phyloP scores from a whole-genome alignment of 495 filamentous ascomycete genomes.

The Lasiosphaeris hirsuta region DNA sequence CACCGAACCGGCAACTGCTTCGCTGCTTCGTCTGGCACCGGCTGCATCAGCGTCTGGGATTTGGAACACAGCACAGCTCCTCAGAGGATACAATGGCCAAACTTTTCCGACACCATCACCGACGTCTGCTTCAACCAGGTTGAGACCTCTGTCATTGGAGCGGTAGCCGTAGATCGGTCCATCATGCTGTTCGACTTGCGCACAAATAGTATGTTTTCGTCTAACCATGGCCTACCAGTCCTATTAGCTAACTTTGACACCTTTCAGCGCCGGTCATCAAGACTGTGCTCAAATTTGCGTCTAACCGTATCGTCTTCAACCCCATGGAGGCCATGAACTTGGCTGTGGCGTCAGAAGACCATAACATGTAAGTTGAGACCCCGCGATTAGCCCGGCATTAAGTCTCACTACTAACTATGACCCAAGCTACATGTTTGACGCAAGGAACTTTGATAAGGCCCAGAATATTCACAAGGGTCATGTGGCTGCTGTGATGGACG shows the following conservation, averaged over 20 bases:
- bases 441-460: slow-evolving; percentile 49
- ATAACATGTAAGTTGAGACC: slow-evolving; percentile 19
- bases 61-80: slow-evolving; percentile 65
- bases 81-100: slow-evolving; percentile 83
- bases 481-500: slow-evolving; percentile 93
- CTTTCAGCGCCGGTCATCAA: slow-evolving; percentile 71
- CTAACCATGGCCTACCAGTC: too few species aligned
- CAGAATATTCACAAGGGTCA: slow-evolving; percentile 91
- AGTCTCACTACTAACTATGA: background rate
- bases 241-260: background rate
- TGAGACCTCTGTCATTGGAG: slow-evolving; percentile 86
- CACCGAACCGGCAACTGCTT: slow-evolving; percentile 69
- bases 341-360: slow-evolving; percentile 36
- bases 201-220: slow-evolving; percentile 44
- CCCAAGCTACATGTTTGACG: slow-evolving; percentile 33
- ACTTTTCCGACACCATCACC: slow-evolving; percentile 85
- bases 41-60: slow-evolving; percentile 84
- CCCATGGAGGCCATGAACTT: slow-evolving; percentile 61
- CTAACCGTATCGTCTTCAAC: slow-evolving; percentile 88
- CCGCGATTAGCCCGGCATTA: slow-evolving; percentile 41
- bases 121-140: slow-evolving; percentile 87
- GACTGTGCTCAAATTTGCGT: slow-evolving; percentile 71
- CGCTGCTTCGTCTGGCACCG: slow-evolving; percentile 73
- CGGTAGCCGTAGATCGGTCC: slow-evolving; percentile 77
- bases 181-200: slow-evolving; percentile 83